Conservation (phyloP, 805 yeast genomes). For the Pichia sporocuriosa region DNA sequence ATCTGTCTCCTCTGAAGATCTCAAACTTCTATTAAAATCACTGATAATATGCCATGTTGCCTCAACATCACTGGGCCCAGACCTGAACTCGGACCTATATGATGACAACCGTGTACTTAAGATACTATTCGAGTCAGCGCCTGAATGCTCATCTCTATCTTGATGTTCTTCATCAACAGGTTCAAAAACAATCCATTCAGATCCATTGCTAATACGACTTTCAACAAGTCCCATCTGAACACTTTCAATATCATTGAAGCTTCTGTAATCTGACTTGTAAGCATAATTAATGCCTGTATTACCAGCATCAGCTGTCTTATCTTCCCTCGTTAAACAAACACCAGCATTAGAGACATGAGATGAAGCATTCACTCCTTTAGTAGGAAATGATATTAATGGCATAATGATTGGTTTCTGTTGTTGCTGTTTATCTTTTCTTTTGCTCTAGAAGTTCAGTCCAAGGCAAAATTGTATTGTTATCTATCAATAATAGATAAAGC, state of each 20-base stretch:
- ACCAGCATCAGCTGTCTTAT: too few relatives aligned
- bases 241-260: neutral
- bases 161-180: neutral
- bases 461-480: too few relatives aligned
- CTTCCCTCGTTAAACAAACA: too few relatives aligned
- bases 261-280: neutral
- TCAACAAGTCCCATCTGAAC: neutral
- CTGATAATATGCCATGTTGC: conserved; percentile 18
- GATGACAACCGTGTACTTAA: conserved; percentile 7
- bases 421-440: too few relatives aligned
- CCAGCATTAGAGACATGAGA: too few relatives aligned
- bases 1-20: neutral
- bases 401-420: too few relatives aligned
- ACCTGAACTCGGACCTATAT: neutral
- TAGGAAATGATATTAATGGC: too few relatives aligned
- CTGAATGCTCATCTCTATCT: neutral
- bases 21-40: conserved; percentile 10
- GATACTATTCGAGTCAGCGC: neutral
- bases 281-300: too few relatives aligned
- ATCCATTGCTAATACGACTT: neutral
- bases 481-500: too few relatives aligned
- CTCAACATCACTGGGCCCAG: conserved; percentile 1
- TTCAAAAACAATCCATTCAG: conserved; percentile 9
- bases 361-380: too few relatives aligned
- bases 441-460: too few relatives aligned